Conservation (phyloP, 352 stramenopile species). For the Phytopythium ostracodes region DNA sequence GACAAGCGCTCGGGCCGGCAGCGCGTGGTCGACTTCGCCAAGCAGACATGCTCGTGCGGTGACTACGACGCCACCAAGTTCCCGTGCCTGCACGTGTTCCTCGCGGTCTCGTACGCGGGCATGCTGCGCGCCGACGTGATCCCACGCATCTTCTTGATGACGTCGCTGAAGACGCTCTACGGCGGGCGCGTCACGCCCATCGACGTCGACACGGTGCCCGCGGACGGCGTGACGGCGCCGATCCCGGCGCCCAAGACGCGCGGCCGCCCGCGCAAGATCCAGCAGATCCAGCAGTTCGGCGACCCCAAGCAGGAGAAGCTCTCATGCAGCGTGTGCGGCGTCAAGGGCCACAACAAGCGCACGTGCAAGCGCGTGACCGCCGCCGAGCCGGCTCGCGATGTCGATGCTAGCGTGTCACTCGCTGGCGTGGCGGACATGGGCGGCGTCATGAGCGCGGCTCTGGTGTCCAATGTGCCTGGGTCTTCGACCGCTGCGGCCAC, state of each 20-base stretch:
- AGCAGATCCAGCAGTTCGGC: conserved; percentile 76
- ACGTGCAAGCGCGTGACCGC: conserved; percentile 58
- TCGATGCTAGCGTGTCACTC: neutral
- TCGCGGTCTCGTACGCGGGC: conserved; percentile 57
- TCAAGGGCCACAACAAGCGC: conserved; percentile 84
- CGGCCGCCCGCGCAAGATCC: conserved; percentile 67
- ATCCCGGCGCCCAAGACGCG: conserved; percentile 50
- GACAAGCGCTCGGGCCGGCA: conserved; percentile 57
- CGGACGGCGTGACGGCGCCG: conserved; percentile 54
- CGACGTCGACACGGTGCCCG: conserved; percentile 62
- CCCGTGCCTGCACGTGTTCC: conserved; percentile 75
- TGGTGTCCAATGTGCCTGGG: conserved; percentile 6
- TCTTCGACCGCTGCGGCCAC: neutral
- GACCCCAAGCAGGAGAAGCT: conserved; percentile 72
- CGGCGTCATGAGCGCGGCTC: too few species aligned
- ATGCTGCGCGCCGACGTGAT: conserved; percentile 70
- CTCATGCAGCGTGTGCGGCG: conserved; percentile 69
- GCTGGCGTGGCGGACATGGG: neutral
- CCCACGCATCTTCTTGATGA: conserved; percentile 77
- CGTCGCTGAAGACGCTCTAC: conserved; percentile 71
- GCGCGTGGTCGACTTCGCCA: conserved; percentile 70
- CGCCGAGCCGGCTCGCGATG: neutral
- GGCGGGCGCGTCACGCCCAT: conserved; percentile 71
- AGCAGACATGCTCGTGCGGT: conserved; percentile 71
- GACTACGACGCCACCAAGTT: conserved; percentile 74